Evolutionary conservation across 345 rosid genomes (phyloP).

Genomic region (Salix caprea): DNA sequence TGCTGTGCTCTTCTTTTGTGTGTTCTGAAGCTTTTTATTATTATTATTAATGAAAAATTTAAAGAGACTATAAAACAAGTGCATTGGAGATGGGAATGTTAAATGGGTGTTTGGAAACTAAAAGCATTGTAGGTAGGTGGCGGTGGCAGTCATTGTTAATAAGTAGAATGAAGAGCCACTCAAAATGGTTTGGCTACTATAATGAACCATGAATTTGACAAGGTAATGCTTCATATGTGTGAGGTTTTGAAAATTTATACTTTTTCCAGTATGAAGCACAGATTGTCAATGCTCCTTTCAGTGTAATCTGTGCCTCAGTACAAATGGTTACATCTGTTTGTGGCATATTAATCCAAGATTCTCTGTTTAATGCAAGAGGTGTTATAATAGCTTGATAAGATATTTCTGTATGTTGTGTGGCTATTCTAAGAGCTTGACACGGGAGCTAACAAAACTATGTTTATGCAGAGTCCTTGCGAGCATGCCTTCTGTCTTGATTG

Average conservation of each 20-base stretch:
- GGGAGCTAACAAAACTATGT: too few relatives aligned
- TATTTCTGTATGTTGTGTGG: background rate
- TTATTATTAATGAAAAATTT: background rate
- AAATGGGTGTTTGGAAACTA: too few relatives aligned
- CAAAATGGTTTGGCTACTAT: too few relatives aligned
- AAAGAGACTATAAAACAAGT: too few relatives aligned
- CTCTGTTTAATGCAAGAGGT: background rate
- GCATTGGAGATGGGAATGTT: too few relatives aligned
- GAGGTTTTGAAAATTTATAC: background rate
- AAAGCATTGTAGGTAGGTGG: too few relatives aligned
- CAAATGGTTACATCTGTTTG: background rate
- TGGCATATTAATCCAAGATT: background rate
- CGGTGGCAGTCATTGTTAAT: too few relatives aligned
- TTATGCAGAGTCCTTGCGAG: constrained; percentile 86
- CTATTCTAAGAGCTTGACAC: background rate
- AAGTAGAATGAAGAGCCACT: too few relatives aligned
- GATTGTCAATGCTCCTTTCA: background rate
- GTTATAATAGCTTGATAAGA: background rate
- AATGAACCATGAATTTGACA: too few relatives aligned
- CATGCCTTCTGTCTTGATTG: constrained; percentile 94
- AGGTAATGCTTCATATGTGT: background rate
- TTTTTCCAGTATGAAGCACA: background rate
- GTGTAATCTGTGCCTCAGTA: background rate
- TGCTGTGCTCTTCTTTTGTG: background rate
- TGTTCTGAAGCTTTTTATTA: background rate